Evolutionary conservation across 306 rosid genomes (phyloP).

Genomic region (Dicorynia guianensis): DNA sequence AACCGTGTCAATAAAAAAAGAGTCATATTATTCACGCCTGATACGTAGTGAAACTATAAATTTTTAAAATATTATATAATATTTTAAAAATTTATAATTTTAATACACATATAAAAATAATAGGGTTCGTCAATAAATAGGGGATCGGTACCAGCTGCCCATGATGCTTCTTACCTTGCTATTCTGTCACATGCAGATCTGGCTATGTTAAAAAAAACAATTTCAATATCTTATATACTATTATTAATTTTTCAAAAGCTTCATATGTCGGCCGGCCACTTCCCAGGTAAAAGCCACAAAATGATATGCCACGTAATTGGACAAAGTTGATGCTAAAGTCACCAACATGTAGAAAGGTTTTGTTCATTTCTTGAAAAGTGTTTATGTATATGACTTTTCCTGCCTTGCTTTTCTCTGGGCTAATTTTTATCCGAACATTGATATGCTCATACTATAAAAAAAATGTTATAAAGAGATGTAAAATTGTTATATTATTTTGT

Average conservation of each 20-base stretch:
- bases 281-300: slow-evolving; percentile 35
- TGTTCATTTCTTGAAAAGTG: slow-evolving; percentile 24
- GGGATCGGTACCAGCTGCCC: not conserved
- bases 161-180: slow-evolving; percentile 32
- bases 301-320: slow-evolving; percentile 16
- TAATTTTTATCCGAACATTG: no score
- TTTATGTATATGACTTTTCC: not conserved
- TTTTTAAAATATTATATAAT: no score
- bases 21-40: no score
- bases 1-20: no score
- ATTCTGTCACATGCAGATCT: slow-evolving; percentile 24
- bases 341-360: not conserved
- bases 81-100: no score
- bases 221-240: slow-evolving; percentile 21
- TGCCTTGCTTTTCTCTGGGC: not conserved
- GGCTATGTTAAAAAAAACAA: slow-evolving; percentile 27
- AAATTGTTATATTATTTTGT: no score
- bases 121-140: not conserved
- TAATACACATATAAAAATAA: no score
- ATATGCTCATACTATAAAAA: no score
- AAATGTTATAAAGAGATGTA: no score
- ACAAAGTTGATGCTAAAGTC: slow-evolving; percentile 25
- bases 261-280: slow-evolving; percentile 31
- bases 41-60: no score
- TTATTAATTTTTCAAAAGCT: slow-evolving; percentile 15